Evolutionary conservation across 345 rosid genomes (phyloP).

Genomic region (Noccaea bulbosa): DNA sequence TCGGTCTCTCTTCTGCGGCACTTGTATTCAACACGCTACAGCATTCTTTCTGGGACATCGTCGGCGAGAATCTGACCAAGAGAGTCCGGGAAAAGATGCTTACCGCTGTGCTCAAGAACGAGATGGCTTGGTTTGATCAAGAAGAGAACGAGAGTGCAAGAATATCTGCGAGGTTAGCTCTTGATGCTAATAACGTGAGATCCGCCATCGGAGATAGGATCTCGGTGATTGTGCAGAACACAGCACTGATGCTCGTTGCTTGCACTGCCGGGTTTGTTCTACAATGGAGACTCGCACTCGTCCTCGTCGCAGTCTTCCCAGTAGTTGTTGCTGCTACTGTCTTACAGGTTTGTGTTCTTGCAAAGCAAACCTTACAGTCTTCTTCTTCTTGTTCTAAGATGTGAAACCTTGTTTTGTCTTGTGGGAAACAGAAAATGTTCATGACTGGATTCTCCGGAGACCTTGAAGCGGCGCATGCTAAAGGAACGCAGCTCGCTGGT

Average conservation of each 20-base stretch:
- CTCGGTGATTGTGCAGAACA: conserved; percentile 94
- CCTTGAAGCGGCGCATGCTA: conserved; percentile 89
- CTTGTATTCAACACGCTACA: conserved; percentile 91
- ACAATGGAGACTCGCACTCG: conserved; percentile 99
- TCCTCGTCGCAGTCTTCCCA: conserved; percentile 91
- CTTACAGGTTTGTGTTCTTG: conserved; percentile 69
- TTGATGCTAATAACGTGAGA: conserved; percentile 97
- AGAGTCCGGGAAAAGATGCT: conserved; percentile 97
- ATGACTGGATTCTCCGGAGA: conserved; percentile 97
- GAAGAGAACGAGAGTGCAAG: conserved; percentile 97
- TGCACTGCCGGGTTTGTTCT: conserved; percentile 96
- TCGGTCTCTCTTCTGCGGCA: conserved; percentile 95
- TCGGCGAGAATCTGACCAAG: conserved; percentile 96
- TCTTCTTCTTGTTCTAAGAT: neutral
- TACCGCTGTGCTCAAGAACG: conserved; percentile 81
- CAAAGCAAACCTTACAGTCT: neutral
- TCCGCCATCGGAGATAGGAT: conserved; percentile 98
- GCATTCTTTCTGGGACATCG: conserved; percentile 98
- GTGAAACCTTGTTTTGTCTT: conserved; percentile 18
- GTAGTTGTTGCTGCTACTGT: conserved; percentile 99
- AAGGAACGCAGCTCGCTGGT: conserved; percentile 94
- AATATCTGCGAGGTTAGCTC: conserved; percentile 85
- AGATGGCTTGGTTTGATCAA: conserved; percentile 98
- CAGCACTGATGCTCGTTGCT: conserved; percentile 92
- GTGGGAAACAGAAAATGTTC: conserved; percentile 91